These are phyloP conservation scores for Tricholoma terreum DNA, from an alignment of 768 basidiomycete genomes.

Conservation along the genomic window DNA sequence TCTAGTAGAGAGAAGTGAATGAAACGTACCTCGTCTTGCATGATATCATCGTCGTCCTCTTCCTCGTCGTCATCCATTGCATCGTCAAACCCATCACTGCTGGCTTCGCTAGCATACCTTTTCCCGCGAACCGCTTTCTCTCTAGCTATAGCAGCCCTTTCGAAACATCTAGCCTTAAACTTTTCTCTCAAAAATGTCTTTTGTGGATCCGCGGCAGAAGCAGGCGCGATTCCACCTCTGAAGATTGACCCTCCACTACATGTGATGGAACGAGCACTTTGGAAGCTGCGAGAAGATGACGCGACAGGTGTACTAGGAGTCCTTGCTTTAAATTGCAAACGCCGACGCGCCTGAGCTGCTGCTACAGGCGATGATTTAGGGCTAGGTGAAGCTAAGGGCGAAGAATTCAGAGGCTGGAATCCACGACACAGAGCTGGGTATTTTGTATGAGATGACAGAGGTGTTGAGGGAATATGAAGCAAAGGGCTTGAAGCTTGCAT, in stretches of 20 bases:
- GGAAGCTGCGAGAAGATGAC: conserved; percentile 15
- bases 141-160: conserved; percentile 56
- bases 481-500: conserved; percentile 6
- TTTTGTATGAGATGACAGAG: conserved; percentile 2
- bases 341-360: conserved; percentile 46
- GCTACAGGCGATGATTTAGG: conserved; percentile 44
- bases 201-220: conserved; percentile 41
- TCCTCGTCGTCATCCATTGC: conserved; percentile 43
- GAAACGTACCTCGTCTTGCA: conserved; percentile 58
- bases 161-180: conserved; percentile 59
- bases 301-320: conserved; percentile 27
- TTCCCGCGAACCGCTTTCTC: conserved; percentile 43
- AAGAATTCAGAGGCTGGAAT: conserved; percentile 42
- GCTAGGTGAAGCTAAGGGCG: conserved; percentile 47
- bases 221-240: conserved; percentile 6
- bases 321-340: conserved; percentile 49
- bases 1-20: not conserved
- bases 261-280: conserved; percentile 4
- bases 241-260: conserved; percentile 23
- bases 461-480: conserved; percentile 12
- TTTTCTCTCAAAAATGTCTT: conserved; percentile 56
- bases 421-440: not conserved
- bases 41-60: conserved; percentile 54
- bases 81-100: conserved; percentile 48
- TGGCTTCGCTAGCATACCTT: conserved; percentile 34